Base-by-base conservation (phyloP, 345 rosid species). In the Aquilaria yunnanensis region DNA sequence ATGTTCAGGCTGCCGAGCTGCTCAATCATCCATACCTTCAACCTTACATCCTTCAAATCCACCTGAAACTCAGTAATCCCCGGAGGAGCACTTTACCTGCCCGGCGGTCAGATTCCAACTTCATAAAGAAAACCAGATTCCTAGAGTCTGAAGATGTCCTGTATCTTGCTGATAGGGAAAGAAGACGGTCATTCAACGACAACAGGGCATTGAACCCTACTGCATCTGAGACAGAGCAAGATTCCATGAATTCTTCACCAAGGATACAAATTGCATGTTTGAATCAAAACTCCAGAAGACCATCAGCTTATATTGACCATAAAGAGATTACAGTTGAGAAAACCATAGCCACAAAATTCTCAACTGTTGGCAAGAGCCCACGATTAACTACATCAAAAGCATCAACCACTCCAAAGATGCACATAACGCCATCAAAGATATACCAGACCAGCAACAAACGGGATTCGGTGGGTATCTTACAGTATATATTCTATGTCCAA, bases 1-100 rank as follows among this genome's bases (percentile, higher is more conserved):
- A 31, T 48, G 29, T 66, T 65, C 88, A 93, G 99, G 99, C 97
- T 63, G 88, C 80, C 13, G 97, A 88, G 75, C 80, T 94, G 77
- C 96, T 94, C 29, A 64, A 72, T 72, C 92, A 88, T 69, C 91
- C 92, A 9, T 84, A 86, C 78, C 99, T 94, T 66, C 92, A 85
- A 62, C 92, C 92, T 52, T 80, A 80, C 68, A 82, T 88, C 34
- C 86, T 71, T 47, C 76, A 82, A 74, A 76, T 90, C 61, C 86
- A 90, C 72, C 75, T 78, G 58, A 94, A 85, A 78, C 73, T 83
- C 47, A 89, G 76, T 72, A 78, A 74, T 70, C 96, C 88, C 7
- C 71, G 95, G 60, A 46, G 78, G 63, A 75, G 54, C 74, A 74
- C 74, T 67, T 78, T 80, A 75, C 76, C 82, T 0, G 14, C 46